phyloP scores from a whole-genome alignment of 495 filamentous ascomycete species.

The Diplogelasinospora grovesii region DNA sequence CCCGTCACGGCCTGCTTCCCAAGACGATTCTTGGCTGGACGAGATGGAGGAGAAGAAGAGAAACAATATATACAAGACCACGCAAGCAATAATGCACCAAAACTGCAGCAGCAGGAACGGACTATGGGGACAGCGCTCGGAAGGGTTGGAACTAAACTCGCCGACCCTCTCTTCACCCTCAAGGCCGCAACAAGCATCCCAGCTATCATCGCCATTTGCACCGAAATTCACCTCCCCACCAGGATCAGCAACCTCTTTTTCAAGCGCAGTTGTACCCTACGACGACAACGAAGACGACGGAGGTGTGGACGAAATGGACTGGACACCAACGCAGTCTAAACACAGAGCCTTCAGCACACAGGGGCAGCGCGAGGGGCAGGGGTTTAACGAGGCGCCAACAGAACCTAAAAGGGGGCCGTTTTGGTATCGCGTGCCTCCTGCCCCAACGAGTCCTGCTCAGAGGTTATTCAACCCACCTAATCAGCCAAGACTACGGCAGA shows the following conservation, averaged over 20 bases:
- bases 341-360: conserved; percentile 42
- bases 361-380: conserved; percentile 38
- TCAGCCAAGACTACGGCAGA: conserved; percentile 38
- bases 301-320: conserved; percentile 64
- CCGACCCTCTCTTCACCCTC: not conserved
- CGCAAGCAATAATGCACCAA: too few relatives aligned
- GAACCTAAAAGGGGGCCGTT: conserved; percentile 37
- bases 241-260: not conserved
- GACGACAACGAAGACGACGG: not conserved
- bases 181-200: not conserved
- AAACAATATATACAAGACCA: too few relatives aligned
- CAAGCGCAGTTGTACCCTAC: too few relatives aligned
- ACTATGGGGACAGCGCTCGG: too few relatives aligned
- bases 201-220: not conserved
- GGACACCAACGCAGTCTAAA: conserved; percentile 60
- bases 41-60: too few relatives aligned
- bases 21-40: conserved; percentile 3
- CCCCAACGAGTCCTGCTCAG: conserved; percentile 58
- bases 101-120: too few relatives aligned
- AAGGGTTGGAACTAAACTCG: too few relatives aligned
- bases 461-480: conserved; percentile 55
- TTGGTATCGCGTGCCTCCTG: conserved; percentile 56
- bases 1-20: conserved; percentile 31
- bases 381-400: conserved; percentile 52
- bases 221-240: too few relatives aligned